These are phyloP conservation scores for Candida michaelii DNA, from an alignment of 805 yeast species.

Conservation along the genomic window DNA sequence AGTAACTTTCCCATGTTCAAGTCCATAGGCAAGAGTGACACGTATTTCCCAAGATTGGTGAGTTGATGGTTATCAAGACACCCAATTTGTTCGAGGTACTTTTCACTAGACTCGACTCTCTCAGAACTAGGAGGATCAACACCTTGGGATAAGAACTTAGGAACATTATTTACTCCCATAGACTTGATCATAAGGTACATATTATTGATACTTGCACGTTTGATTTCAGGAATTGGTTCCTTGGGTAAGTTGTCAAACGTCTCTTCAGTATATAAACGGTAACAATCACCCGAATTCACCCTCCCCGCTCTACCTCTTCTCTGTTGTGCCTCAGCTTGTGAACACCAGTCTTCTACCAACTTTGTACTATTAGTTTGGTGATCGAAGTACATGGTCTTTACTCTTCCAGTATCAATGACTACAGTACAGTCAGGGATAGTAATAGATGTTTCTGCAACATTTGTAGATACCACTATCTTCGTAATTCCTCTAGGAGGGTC, in stretches of 20 bases:
- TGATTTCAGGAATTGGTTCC: slow-evolving; percentile 87
- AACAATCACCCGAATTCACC: slow-evolving; percentile 79
- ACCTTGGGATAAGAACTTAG: slow-evolving; percentile 67
- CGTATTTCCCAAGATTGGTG: slow-evolving; percentile 76
- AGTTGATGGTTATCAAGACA: slow-evolving; percentile 54
- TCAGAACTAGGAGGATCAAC: slow-evolving; percentile 73
- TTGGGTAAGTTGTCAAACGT: slow-evolving; percentile 57
- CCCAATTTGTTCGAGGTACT: slow-evolving; percentile 65
- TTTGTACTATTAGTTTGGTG: slow-evolving; percentile 64
- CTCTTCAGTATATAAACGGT: slow-evolving; percentile 68
- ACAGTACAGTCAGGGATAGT: slow-evolving; percentile 94
- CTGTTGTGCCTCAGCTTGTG: slow-evolving; percentile 85
- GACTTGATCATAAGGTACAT: slow-evolving; percentile 81
- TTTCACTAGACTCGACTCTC: slow-evolving; percentile 52
- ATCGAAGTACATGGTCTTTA: slow-evolving; percentile 75
- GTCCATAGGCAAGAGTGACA: slow-evolving; percentile 84
- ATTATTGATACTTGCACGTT: slow-evolving; percentile 79
- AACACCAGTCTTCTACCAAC: slow-evolving; percentile 80
- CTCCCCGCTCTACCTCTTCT: slow-evolving; percentile 99
- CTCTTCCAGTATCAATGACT: slow-evolving; percentile 85
- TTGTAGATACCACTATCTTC: slow-evolving; percentile 85
- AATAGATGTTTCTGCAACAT: slow-evolving; percentile 95
- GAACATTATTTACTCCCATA: slow-evolving; percentile 79
- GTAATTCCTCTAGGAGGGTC: slow-evolving; percentile 53
- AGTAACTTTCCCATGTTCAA: slow-evolving; percentile 80